Evolutionary conservation across 2,329 filamentous ascomycete genomes (phyloP).

Genomic region (Penicillium sp.): DNA sequence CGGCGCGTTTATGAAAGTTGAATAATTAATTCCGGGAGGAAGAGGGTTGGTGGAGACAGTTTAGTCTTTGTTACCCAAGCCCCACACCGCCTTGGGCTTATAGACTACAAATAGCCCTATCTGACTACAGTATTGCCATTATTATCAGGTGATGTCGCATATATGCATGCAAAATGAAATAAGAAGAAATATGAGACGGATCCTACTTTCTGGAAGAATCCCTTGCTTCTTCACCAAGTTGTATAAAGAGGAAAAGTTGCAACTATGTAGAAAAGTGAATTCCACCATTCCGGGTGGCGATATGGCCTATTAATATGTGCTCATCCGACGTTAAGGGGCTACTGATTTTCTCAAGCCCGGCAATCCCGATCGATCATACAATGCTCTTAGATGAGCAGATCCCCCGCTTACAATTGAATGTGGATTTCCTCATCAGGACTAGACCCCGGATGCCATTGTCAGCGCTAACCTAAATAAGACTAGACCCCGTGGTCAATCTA

Average conservation of each 20-base stretch:
- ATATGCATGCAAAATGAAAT: neutral
- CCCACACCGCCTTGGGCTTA: slow-evolving; percentile 3
- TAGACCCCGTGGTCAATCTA: neutral
- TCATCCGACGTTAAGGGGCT: neutral
- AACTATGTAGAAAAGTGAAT: neutral
- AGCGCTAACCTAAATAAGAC: slow-evolving; percentile 1
- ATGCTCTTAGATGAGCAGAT: neutral
- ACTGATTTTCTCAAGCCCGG: neutral
- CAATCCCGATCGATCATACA: neutral
- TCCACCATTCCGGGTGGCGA: neutral
- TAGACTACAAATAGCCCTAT: neutral
- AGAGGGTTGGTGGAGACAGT: neutral
- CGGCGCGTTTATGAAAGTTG: neutral
- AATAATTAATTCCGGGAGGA: slow-evolving; percentile 1
- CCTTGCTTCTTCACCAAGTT: neutral
- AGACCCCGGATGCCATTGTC: slow-evolving; percentile 17
- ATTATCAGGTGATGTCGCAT: neutral
- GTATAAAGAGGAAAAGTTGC: neutral
- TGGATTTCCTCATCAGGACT: slow-evolving; percentile 21
- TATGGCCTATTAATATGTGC: neutral
- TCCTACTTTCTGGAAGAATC: neutral
- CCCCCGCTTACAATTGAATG: neutral
- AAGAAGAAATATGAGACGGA: neutral
- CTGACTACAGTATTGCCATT: neutral
- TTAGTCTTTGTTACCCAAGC: neutral